Evolutionary conservation across 768 basidiomycete species (phyloP).

Genomic region (Panellus pusillus): DNA sequence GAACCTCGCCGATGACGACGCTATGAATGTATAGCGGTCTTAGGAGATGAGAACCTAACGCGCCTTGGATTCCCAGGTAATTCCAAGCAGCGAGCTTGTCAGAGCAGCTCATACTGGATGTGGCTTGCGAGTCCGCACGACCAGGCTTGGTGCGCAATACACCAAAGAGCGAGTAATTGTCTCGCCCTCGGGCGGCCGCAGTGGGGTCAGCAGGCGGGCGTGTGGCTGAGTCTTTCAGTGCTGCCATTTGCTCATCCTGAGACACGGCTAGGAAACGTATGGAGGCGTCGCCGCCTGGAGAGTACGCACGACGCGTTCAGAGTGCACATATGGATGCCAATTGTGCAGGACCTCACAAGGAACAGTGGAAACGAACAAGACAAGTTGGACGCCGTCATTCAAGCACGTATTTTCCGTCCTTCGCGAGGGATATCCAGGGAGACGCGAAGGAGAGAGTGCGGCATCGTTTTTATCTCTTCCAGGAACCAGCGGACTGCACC

Average conservation of each 20-base stretch:
- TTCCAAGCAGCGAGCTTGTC: slow-evolving; percentile 93
- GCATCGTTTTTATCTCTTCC: slow-evolving; percentile 58
- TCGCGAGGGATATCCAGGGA: slow-evolving; percentile 44
- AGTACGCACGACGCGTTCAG: slow-evolving; percentile 2
- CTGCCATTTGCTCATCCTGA: slow-evolving; percentile 76
- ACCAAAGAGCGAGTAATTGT: slow-evolving; percentile 73
- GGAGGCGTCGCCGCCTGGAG: slow-evolving; percentile 85
- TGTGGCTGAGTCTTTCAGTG: slow-evolving; percentile 53
- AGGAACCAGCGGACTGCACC: slow-evolving; percentile 78
- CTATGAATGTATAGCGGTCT: slow-evolving; percentile 62
- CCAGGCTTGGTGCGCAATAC: slow-evolving; percentile 93
- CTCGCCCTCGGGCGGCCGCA: slow-evolving; percentile 68
- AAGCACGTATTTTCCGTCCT: slow-evolving; percentile 47
- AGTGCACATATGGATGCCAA: background rate
- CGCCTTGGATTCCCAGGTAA: slow-evolving; percentile 83
- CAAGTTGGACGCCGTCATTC: slow-evolving; percentile 46
- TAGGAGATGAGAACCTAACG: slow-evolving; percentile 57
- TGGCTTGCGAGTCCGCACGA: slow-evolving; percentile 82
- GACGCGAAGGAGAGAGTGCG: slow-evolving; percentile 35
- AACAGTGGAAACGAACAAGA: slow-evolving; percentile 70
- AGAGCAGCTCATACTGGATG: slow-evolving; percentile 87
- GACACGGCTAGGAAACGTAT: slow-evolving; percentile 70
- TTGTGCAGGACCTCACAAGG: slow-evolving; percentile 42
- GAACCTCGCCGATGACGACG: slow-evolving; percentile 76
- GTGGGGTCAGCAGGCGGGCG: slow-evolving; percentile 33